These are phyloP conservation scores for Protomyces arabidopsidicola DNA, from an alignment of 1,139 yeast genomes.

Conservation along the genomic window DNA sequence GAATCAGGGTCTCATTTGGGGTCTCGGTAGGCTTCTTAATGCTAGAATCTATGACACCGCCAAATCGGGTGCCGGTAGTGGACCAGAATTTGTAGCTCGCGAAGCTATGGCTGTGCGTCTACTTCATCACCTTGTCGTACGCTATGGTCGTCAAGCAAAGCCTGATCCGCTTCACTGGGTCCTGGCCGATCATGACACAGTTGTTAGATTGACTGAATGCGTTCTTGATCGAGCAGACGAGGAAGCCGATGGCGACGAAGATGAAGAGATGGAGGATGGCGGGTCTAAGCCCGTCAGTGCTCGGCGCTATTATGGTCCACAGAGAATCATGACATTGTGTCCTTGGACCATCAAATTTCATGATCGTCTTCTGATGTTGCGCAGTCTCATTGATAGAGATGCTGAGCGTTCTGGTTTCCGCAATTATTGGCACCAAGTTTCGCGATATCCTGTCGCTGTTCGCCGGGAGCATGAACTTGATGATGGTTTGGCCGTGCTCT, in stretches of 20 bases:
- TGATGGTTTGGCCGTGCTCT: slow-evolving; percentile 65
- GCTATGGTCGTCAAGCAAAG: slow-evolving; percentile 60
- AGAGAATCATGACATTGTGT: slow-evolving; percentile 55
- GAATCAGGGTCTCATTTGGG: not conserved
- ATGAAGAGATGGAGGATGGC: slow-evolving; percentile 31
- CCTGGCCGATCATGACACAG: not conserved
- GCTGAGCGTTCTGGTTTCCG: slow-evolving; percentile 35
- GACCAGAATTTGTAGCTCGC: not conserved
- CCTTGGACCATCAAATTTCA: slow-evolving; percentile 80
- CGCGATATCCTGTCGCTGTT: slow-evolving; percentile 50
- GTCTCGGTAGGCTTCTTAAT: not conserved
- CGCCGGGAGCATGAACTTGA: slow-evolving; percentile 64
- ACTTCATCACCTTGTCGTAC: slow-evolving; percentile 41
- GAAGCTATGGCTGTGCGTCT: slow-evolving; percentile 1
- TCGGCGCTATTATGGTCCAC: slow-evolving; percentile 33
- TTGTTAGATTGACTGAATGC: not conserved
- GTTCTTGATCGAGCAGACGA: slow-evolving; percentile 3
- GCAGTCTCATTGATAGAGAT: slow-evolving; percentile 56
- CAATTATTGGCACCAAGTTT: slow-evolving; percentile 32
- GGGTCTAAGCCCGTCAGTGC: slow-evolving; percentile 28
- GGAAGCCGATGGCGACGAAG: slow-evolving; percentile 31
- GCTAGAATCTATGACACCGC: not conserved
- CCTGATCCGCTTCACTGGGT: slow-evolving; percentile 13
- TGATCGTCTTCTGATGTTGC: slow-evolving; percentile 68
- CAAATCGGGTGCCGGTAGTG: not conserved